These are phyloP conservation scores for Debaryomyces nepalensis DNA, from an alignment of 1,139 yeast genomes.

Conservation along the genomic window DNA sequence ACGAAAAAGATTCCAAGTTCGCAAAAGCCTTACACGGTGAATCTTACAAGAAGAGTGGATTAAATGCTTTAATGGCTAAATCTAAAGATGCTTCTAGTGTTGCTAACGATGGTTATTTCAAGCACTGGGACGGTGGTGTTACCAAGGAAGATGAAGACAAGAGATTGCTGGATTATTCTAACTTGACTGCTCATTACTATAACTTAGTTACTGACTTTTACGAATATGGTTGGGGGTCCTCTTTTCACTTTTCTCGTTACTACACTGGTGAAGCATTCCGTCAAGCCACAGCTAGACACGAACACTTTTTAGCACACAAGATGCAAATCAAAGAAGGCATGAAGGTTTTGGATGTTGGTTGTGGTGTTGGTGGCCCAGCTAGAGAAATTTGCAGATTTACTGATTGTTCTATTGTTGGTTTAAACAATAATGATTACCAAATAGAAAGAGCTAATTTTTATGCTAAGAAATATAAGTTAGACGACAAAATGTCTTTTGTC, in stretches of 20 bases:
- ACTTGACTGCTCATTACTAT: slow-evolving; percentile 92
- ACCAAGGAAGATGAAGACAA: slow-evolving; percentile 74
- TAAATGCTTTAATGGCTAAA: slow-evolving; percentile 77
- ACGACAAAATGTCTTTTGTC: slow-evolving; percentile 78
- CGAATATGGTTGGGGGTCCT: slow-evolving; percentile 99
- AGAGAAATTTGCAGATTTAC: slow-evolving; percentile 94
- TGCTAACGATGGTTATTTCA: slow-evolving; percentile 89
- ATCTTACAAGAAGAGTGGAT: slow-evolving; percentile 67
- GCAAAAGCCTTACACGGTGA: slow-evolving; percentile 88
- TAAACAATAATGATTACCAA: slow-evolving; percentile 97
- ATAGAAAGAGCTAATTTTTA: slow-evolving; percentile 88
- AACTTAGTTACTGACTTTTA: slow-evolving; percentile 95
- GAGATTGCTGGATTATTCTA: slow-evolving; percentile 83
- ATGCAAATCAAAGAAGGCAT: slow-evolving; percentile 78
- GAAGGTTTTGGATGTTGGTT: slow-evolving; percentile 96
- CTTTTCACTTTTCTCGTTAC: slow-evolving; percentile 97
- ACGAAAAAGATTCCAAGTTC: slow-evolving; percentile 61
- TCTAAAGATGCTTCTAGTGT: slow-evolving; percentile 77
- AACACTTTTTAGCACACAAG: slow-evolving; percentile 89
- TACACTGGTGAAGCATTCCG: slow-evolving; percentile 91
- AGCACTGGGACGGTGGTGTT: slow-evolving; percentile 94
- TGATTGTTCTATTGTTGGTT: slow-evolving; percentile 83
- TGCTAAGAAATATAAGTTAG: slow-evolving; percentile 68
- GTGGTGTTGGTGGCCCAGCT: slow-evolving; percentile 99
- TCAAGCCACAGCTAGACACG: slow-evolving; percentile 97